phyloP scores from a whole-genome alignment of 2,329 filamentous ascomycete species.

The Cytospora schulzeri region DNA sequence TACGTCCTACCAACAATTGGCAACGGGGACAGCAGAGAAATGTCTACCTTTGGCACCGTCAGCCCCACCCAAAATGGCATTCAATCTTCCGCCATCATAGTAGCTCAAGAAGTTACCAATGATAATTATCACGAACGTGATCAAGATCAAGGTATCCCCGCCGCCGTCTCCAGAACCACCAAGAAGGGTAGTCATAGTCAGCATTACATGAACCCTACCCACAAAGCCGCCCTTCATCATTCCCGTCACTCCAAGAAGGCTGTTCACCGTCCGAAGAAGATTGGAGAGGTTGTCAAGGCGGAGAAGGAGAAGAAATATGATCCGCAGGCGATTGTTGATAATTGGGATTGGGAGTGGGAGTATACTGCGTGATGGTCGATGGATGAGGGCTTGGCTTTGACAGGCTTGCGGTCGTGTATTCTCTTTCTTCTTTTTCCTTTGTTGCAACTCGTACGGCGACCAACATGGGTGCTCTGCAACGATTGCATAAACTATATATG shows the following conservation, averaged over 20 bases:
- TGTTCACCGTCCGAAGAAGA: conserved; percentile 21
- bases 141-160: no score
- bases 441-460: no score
- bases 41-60: neutral
- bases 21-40: conserved; percentile 16
- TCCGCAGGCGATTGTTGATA: conserved; percentile 23
- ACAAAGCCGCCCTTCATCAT: conserved; percentile 13
- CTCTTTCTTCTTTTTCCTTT: no score
- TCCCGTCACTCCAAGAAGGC: conserved; percentile 13
- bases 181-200: conserved; percentile 6
- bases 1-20: conserved; percentile 15
- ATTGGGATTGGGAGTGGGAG: conserved; percentile 20
- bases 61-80: neutral
- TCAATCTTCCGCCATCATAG: neutral
- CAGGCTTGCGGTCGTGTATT: neutral
- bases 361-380: conserved; percentile 7
- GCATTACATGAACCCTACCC: conserved; percentile 16
- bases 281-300: conserved; percentile 17
- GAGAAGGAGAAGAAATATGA: conserved; percentile 24
- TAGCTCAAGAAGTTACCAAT: no score
- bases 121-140: no score
- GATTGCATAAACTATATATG: no score
- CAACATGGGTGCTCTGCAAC: no score
- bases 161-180: no score
- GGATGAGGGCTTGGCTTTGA: neutral